Conservation (phyloP, 1,284 basidiomycete species). For the Ganoderma boninense region DNA sequence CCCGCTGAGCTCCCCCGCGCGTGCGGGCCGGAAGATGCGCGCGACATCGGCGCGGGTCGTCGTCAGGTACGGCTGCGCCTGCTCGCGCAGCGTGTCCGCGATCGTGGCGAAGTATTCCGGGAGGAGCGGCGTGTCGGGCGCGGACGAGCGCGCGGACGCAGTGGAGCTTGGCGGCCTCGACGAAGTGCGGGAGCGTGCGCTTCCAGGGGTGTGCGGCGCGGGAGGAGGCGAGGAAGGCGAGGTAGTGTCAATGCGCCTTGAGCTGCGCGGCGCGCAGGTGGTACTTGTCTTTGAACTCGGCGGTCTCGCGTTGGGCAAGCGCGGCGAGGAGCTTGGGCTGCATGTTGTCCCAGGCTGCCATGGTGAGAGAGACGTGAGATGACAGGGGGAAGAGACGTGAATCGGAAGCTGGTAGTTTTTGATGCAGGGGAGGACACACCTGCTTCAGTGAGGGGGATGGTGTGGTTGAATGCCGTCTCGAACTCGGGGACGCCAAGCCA, state of each 20-base stretch:
- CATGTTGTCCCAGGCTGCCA: constrained; percentile 11
- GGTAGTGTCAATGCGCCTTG: not conserved
- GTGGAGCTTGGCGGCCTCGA: constrained; percentile 6
- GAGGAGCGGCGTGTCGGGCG: constrained; percentile 12
- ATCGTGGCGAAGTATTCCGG: constrained; percentile 5
- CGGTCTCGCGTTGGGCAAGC: not conserved
- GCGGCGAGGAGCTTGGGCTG: constrained; percentile 3
- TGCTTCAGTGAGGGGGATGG: not conserved
- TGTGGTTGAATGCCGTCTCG: not conserved
- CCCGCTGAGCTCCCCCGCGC: not conserved
- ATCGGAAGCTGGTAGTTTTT: not conserved
- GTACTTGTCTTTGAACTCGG: constrained; percentile 2
- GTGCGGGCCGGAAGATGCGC: not conserved
- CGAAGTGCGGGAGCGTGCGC: constrained; percentile 12
- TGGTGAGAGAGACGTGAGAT: not conserved
- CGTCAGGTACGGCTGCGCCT: constrained; percentile 8
- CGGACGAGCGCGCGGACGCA: constrained; percentile 7
- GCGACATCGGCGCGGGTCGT: not conserved
- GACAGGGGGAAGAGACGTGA: not conserved
- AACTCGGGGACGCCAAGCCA: not conserved
- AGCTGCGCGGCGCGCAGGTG: not conserved
- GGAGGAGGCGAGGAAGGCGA: not conserved
- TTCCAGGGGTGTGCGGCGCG: constrained; percentile 7
- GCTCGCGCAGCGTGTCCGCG: not conserved
- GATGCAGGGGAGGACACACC: not conserved